Conservation (phyloP, 768 basidiomycete genomes). For the Mycena maculata region DNA sequence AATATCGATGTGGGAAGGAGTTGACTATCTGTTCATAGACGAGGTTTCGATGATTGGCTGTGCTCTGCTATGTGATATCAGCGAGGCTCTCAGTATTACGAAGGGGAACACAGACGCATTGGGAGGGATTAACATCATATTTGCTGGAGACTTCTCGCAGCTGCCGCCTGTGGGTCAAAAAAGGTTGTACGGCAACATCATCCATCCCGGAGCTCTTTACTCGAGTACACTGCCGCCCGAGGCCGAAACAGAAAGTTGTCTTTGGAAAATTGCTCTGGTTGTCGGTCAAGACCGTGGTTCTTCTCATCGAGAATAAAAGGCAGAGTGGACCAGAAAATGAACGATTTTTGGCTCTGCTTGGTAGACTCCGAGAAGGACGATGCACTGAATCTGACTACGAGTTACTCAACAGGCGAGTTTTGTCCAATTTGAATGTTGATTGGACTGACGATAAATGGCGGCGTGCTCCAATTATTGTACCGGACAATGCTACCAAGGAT, state of each 20-base stretch:
- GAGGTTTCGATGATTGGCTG: slow-evolving; percentile 55
- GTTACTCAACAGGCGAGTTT: too few relatives aligned
- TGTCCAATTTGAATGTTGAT: too few relatives aligned
- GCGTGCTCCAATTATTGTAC: too few relatives aligned
- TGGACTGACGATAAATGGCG: too few relatives aligned
- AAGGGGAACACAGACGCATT: slow-evolving; percentile 46
- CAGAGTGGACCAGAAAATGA: too few relatives aligned
- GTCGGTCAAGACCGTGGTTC: slow-evolving; percentile 4
- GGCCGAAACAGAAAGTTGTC: slow-evolving; percentile 5
- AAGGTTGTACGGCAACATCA: not conserved
- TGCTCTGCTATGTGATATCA: slow-evolving; percentile 45
- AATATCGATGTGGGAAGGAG: slow-evolving; percentile 50
- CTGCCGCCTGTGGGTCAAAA: slow-evolving; percentile 50
- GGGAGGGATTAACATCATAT: slow-evolving; percentile 55
- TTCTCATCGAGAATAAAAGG: not conserved
- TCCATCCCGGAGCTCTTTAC: not conserved
- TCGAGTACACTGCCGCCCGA: not conserved
- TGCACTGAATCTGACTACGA: too few relatives aligned
- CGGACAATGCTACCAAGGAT: too few relatives aligned
- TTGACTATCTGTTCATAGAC: slow-evolving; percentile 54
- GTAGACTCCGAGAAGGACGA: too few relatives aligned
- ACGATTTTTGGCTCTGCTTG: too few relatives aligned
- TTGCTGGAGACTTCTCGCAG: slow-evolving; percentile 58
- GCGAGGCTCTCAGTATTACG: slow-evolving; percentile 44
- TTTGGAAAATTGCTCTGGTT: slow-evolving; percentile 29